These are phyloP conservation scores for Calonectria fujianensis DNA, from an alignment of 2,329 filamentous ascomycete species.

Conservation along the genomic window DNA sequence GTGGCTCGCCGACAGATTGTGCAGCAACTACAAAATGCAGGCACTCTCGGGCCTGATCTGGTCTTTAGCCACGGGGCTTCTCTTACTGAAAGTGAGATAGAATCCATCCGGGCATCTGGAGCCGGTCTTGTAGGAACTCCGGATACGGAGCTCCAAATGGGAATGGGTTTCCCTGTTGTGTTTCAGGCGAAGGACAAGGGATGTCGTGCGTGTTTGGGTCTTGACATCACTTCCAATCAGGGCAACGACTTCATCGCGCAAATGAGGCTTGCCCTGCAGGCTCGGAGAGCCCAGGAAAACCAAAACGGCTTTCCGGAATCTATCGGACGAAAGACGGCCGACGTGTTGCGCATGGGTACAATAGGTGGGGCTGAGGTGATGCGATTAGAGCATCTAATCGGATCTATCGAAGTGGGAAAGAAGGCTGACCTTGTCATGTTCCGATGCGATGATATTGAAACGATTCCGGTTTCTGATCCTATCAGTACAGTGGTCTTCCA, in stretches of 20 bases:
- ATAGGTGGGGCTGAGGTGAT: not conserved
- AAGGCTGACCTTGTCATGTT: not conserved
- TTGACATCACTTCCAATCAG: not conserved
- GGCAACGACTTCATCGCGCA: not conserved
- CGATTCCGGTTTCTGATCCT: not conserved
- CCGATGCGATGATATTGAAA: not conserved
- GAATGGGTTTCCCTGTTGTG: too few species aligned
- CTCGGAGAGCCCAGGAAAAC: not conserved
- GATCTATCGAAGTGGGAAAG: not conserved
- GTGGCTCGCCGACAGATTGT: too few species aligned
- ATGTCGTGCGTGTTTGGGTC: not conserved
- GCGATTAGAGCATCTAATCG: not conserved
- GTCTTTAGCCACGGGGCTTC: too few species aligned
- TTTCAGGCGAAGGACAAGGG: not conserved
- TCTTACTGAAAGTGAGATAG: too few species aligned
- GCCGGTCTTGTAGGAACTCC: too few species aligned
- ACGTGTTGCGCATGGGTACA: not conserved
- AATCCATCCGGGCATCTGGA: too few species aligned
- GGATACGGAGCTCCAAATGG: too few species aligned
- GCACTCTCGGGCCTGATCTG: too few species aligned
- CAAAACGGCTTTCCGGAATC: not conserved
- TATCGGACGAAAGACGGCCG: not conserved
- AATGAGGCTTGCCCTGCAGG: not conserved
- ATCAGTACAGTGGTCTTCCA: not conserved
- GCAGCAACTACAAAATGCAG: too few species aligned